Percentiles rank a stretch among this genome's conserved stretches.
Conservation (phyloP, 2,329 filamentous ascomycete genomes). For the Fulvia fulva region DNA sequence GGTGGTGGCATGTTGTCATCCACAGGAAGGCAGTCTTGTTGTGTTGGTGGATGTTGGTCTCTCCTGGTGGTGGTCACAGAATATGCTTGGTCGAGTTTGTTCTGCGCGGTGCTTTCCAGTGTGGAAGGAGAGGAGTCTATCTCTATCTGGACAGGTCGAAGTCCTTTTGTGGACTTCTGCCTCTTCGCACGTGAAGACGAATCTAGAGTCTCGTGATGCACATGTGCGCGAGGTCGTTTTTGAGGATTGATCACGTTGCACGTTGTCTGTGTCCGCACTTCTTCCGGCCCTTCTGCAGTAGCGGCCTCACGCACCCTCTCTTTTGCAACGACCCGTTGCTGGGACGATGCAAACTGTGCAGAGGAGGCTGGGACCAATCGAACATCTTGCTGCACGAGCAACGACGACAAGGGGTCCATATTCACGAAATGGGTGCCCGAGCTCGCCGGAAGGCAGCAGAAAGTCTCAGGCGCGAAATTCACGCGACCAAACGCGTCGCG, state of each 20-base stretch:
- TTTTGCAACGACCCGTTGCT: neutral
- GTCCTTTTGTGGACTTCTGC: neutral
- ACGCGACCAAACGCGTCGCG: neutral
- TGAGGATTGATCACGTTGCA: neutral
- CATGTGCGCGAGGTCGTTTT: neutral
- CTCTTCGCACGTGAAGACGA: neutral
- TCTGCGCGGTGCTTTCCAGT: neutral
- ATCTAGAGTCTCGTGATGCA: neutral
- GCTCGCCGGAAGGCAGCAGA: neutral
- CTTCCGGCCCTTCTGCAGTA: neutral
- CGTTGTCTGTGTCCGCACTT: neutral
- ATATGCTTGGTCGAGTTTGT: neutral
- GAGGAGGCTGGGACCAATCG: conserved; percentile 16
- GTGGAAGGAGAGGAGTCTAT: neutral
- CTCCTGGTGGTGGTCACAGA: neutral
- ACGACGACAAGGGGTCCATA: conserved; percentile 12
- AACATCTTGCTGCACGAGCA: conserved; percentile 12
- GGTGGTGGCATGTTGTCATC: neutral
- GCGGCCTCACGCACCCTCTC: neutral
- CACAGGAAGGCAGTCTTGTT: neutral
- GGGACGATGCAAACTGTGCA: neutral
- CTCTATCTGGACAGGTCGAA: neutral
- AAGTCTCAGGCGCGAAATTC: neutral
- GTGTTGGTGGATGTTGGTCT: neutral
- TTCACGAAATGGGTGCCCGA: neutral